phyloP scores from a whole-genome alignment of 352 stramenopile genomes.

The Phytophthora meadii region DNA sequence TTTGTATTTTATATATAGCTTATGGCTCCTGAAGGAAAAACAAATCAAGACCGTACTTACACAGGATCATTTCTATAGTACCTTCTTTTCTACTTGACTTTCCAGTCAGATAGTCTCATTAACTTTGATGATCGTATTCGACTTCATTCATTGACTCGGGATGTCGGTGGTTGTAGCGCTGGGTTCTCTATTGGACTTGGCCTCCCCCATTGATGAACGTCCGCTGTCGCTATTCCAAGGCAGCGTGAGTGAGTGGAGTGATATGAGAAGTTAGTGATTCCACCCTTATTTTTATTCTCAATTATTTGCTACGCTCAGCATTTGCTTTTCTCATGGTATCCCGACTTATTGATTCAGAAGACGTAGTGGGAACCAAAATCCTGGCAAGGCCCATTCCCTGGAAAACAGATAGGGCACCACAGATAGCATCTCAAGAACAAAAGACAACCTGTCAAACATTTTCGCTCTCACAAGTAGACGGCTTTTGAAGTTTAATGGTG shows the following conservation, averaged over 20 bases:
- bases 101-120: constrained; percentile 2
- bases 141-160: constrained; percentile 25
- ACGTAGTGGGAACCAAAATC: too few species aligned
- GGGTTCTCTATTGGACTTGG: constrained; percentile 28
- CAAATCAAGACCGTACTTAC: constrained; percentile 13
- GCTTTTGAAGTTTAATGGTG: too few species aligned
- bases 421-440: too few species aligned
- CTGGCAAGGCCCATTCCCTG: too few species aligned
- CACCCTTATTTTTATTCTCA: not conserved
- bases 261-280: constrained; percentile 3
- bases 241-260: constrained; percentile 44
- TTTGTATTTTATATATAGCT: not conserved
- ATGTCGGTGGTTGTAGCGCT: constrained; percentile 11
- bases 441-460: too few species aligned
- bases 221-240: constrained; percentile 50
- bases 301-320: too few species aligned
- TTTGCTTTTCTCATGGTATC: too few species aligned
- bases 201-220: constrained; percentile 46
- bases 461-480: too few species aligned
- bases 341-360: too few species aligned
- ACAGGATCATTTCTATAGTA: constrained; percentile 19
- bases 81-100: constrained; percentile 4
- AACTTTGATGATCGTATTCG: constrained; percentile 2
- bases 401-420: too few species aligned
- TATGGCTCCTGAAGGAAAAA: not conserved